Evolutionary conservation across 257 asterid species (phyloP), one percentile per base, ranked within the genome.

Genomic region (Petunia secreta): DNA sequence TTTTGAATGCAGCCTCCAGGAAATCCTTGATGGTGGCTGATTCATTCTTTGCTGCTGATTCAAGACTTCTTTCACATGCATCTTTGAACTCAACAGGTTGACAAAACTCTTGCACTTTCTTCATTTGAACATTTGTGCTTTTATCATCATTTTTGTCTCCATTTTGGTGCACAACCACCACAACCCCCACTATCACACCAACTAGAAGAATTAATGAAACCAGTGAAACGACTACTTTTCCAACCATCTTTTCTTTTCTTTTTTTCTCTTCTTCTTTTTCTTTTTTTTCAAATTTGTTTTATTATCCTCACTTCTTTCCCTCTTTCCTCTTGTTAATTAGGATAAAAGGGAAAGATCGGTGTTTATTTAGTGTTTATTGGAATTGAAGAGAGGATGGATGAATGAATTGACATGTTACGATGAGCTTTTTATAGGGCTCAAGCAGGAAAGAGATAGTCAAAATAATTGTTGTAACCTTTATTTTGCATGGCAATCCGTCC

Each of bases 11-110:
- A 0, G 97, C 92, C n/a, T 79, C 34, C 34, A 91, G 55, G 86
- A 87, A 93, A 75, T 93, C 97, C 78, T 81, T 86, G 1, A 88
- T 73, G 39, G 94, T 85, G 76, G 98, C 88, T 0, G 91, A 63
- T 1, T 84, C 2, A 55, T 93, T 93, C 57, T 76, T 86, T 1
- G 97, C 91, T 0, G 83, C 89, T 0, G 84, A 10, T n/a, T 79
- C 82, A 0, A 94, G 86, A 63, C 90, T 91, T 46, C 63, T 38
- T 0, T 87, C 87, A 48, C 98, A 94, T 1, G 86, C 73, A 2
- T 88, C 93, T 77, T 91, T 90, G 84, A 66, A 91, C 0, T 77
- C 48, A 0, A 97, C 87, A 2, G 85, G 80, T 2, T 84, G 90
- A 65, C 98, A 94, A 11, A 92, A 79, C 53, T 92, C 77, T 15